A percentile compares a stretch with the other conserved stretches of the same genome.
These are phyloP conservation scores for Rhododendron molle DNA, from an alignment of 148 eudicot genomes.

Conservation along the genomic window DNA sequence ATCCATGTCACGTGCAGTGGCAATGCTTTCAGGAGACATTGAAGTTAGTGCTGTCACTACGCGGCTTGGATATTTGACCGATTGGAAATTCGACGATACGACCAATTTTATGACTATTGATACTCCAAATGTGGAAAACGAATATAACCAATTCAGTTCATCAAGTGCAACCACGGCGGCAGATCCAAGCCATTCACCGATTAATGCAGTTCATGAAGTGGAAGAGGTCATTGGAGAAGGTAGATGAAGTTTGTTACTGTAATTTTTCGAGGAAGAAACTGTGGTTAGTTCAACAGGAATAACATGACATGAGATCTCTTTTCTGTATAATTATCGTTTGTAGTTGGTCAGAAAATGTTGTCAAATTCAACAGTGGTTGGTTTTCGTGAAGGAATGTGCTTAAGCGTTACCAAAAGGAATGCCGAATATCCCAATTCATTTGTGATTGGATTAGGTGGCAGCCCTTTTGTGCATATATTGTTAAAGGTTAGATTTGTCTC, in stretches of 20 bases:
- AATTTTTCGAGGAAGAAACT: not conserved
- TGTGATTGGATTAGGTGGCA: too few relatives aligned
- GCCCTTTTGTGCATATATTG: too few relatives aligned
- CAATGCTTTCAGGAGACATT: slow-evolving; percentile 73
- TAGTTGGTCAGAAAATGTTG: not conserved
- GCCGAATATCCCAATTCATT: too few relatives aligned
- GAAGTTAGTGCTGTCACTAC: slow-evolving; percentile 52
- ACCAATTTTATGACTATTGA: slow-evolving; percentile 32
- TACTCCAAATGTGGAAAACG: slow-evolving; percentile 14
- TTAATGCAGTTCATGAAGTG: slow-evolving; percentile 8
- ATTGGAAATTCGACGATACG: slow-evolving; percentile 52
- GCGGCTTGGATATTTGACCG: slow-evolving; percentile 74
- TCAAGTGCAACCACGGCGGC: slow-evolving; percentile 23
- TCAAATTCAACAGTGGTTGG: not conserved
- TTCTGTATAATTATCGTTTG: not conserved
- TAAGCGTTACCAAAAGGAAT: not conserved
- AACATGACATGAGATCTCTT: not conserved
- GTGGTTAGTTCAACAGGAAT: not conserved
- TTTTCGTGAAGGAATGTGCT: not conserved
- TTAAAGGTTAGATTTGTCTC: too few relatives aligned
- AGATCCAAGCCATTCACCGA: slow-evolving; percentile 19
- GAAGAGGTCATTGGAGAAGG: slow-evolving; percentile 13
- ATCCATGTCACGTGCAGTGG: slow-evolving; percentile 79
- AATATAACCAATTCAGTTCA: slow-evolving; percentile 7
- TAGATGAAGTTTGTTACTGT: slow-evolving; percentile 10